phyloP scores from a whole-genome alignment of 305 asterid species.

The Fraxinus platypoda region DNA sequence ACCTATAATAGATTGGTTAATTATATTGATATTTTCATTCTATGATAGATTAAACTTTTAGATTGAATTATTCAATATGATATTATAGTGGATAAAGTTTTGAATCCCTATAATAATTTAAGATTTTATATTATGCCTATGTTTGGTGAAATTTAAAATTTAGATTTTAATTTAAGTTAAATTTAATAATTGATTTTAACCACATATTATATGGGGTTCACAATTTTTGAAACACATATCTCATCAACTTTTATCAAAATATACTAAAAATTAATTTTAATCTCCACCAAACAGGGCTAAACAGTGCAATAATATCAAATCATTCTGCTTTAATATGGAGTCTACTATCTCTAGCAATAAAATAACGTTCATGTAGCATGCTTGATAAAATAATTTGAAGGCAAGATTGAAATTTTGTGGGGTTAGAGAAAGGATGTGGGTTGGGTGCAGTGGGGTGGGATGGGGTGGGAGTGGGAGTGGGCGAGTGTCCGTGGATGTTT shows the following conservation, averaged over 20 bases:
- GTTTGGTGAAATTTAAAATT: neutral
- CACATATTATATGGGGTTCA: neutral
- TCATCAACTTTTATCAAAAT: no score
- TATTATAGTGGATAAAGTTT: neutral
- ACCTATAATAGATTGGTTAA: neutral
- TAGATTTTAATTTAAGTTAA: no score
- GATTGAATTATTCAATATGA: neutral
- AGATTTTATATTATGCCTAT: neutral
- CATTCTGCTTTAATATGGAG: neutral
- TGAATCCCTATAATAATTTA: neutral
- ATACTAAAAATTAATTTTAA: no score
- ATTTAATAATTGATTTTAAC: no score
- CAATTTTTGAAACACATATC: no score
- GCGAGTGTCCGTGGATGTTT: slow-evolving; percentile 16
- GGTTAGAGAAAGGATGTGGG: neutral
- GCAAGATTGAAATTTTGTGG: neutral
- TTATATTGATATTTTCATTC: neutral
- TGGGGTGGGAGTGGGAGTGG: neutral
- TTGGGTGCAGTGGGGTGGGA: neutral
- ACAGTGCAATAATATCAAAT: neutral
- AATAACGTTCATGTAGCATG: neutral
- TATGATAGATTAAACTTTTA: neutral
- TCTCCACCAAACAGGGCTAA: neutral
- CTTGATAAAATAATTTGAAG: neutral
- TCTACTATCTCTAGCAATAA: neutral